These are phyloP conservation scores for Echinochloa phyllopogon DNA, from an alignment of 176 grass and related monocot species.

Conservation along the genomic window DNA sequence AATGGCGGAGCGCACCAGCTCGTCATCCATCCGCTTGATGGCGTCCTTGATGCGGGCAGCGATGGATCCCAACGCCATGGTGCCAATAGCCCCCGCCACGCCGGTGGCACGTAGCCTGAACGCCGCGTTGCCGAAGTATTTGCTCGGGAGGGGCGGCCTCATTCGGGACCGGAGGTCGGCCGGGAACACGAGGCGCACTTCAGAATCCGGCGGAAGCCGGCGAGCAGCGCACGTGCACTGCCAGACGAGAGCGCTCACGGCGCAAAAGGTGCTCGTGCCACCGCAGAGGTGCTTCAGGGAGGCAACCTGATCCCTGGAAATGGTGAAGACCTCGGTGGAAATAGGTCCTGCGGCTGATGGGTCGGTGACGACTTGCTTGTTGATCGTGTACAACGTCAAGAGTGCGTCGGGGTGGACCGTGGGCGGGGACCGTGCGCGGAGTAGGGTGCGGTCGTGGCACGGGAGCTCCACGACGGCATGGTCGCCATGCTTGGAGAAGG, in stretches of 20 bases:
- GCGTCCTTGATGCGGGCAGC: conserved; percentile 27
- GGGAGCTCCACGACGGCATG: not conserved
- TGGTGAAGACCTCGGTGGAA: conserved; percentile 4
- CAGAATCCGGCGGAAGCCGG: not conserved
- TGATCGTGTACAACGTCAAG: not conserved
- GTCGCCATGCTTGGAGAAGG: conserved; percentile 31
- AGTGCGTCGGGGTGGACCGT: not conserved
- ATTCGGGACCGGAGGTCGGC: conserved; percentile 39
- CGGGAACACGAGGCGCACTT: conserved; percentile 28
- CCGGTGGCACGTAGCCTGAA: conserved; percentile 33
- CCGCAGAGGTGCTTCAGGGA: conserved; percentile 30
- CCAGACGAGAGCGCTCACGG: conserved; percentile 44
- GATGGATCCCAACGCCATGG: conserved; percentile 29
- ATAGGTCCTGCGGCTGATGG: not conserved
- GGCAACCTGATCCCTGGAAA: conserved; percentile 35
- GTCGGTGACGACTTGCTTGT: not conserved
- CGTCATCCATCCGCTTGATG: conserved; percentile 26
- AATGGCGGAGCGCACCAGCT: conserved; percentile 42
- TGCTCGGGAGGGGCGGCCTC: conserved; percentile 27
- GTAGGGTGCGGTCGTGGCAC: conserved; percentile 35
- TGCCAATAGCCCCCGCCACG: not conserved
- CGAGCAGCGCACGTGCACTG: conserved; percentile 45
- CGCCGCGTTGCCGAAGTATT: conserved; percentile 49
- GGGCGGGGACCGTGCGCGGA: conserved; percentile 36
- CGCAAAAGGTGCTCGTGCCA: conserved; percentile 41